phyloP scores from a whole-genome alignment of 768 basidiomycete genomes.

The Macrocybe gigantea region DNA sequence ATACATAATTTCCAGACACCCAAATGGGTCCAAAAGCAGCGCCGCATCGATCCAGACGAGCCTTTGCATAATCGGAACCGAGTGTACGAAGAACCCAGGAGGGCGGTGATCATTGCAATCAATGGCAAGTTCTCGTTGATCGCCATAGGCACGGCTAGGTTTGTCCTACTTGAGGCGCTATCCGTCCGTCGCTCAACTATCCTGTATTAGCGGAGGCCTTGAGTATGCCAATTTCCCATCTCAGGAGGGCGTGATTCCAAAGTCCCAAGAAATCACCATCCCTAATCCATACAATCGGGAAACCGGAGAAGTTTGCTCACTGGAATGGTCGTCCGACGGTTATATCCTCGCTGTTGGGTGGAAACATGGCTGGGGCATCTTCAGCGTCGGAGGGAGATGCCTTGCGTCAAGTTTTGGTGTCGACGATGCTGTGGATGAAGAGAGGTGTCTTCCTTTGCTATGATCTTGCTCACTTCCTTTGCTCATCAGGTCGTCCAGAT shows the following conservation, averaged over 20 bases:
- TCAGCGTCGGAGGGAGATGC: constrained; percentile 86
- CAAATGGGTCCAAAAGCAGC: constrained; percentile 76
- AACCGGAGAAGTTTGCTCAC: constrained; percentile 54
- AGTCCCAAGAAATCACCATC: constrained; percentile 56
- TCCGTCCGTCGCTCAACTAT: neutral
- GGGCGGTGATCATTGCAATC: constrained; percentile 60
- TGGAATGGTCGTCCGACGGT: constrained; percentile 96
- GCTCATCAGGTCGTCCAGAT: constrained; percentile 25
- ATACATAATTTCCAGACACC: constrained; percentile 71
- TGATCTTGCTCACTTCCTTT: constrained; percentile 4
- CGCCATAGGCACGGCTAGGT: constrained; percentile 76
- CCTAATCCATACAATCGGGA: constrained; percentile 54
- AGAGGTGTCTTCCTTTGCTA: constrained; percentile 30
- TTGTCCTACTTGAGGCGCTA: constrained; percentile 3
- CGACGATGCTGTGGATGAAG: constrained; percentile 54
- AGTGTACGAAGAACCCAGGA: constrained; percentile 58
- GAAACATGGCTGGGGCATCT: constrained; percentile 84
- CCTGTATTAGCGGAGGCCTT: constrained; percentile 49
- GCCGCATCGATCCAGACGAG: constrained; percentile 45
- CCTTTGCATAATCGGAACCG: constrained; percentile 17
- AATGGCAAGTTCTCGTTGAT: constrained; percentile 80
- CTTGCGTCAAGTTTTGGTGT: constrained; percentile 72
- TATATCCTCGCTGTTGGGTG: constrained; percentile 93
- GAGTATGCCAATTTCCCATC: constrained; percentile 67
- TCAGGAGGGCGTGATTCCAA: constrained; percentile 48